A percentile compares a stretch with the other conserved stretches of the same genome.
These are phyloP conservation scores for Sedum album DNA, from an alignment of 164 flowering plant species.

Conservation along the genomic window DNA sequence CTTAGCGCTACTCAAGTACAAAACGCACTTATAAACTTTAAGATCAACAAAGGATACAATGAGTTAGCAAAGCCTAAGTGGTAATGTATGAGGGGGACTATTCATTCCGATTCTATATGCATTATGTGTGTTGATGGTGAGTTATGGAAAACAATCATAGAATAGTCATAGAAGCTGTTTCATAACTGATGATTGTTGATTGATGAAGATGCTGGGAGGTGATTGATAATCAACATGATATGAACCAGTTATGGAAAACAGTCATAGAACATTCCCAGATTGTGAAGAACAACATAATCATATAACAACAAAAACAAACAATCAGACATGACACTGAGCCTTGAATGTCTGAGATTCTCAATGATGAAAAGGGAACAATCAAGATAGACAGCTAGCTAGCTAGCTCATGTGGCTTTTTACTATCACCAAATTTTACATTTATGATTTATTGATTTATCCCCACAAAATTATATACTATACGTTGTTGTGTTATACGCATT, in stretches of 20 bases:
- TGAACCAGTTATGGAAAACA: neutral
- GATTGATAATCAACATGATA: too few species aligned
- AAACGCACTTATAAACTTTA: neutral
- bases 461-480: neutral
- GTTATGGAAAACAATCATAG: too few species aligned
- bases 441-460: neutral
- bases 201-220: too few species aligned
- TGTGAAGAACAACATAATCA: neutral
- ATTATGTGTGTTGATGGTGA: neutral
- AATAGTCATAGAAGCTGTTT: too few species aligned
- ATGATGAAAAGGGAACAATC: slow-evolving; percentile 1
- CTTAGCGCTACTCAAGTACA: slow-evolving; percentile 1
- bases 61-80: neutral
- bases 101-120: neutral
- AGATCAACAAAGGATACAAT: neutral
- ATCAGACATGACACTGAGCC: neutral
- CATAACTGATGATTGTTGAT: too few species aligned
- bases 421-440: neutral
- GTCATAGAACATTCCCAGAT: neutral
- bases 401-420: neutral
- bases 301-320: too few species aligned
- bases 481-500: neutral
- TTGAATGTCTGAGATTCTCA: neutral
- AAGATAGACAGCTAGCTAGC: neutral
- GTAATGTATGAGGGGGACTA: neutral